These are phyloP conservation scores for Candida tropicalis DNA, from an alignment of 1,139 yeast genomes.

Conservation along the genomic window DNA sequence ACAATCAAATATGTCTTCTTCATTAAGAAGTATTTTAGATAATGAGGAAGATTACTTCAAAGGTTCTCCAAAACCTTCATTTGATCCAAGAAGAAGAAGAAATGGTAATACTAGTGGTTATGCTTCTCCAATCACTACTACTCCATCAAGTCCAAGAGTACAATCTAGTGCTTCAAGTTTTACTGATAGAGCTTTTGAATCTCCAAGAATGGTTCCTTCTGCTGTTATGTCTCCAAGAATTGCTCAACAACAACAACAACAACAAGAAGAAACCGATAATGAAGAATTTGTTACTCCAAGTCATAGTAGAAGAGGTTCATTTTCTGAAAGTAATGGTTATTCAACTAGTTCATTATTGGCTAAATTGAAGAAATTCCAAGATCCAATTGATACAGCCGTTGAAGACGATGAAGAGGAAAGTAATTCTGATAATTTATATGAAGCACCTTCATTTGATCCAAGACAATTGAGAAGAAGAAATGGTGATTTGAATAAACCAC, in stretches of 20 bases:
- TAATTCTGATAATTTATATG: slow-evolving; percentile 12
- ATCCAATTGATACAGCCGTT: slow-evolving; percentile 4
- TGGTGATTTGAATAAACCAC: slow-evolving; percentile 1
- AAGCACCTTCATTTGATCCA: slow-evolving; percentile 14
- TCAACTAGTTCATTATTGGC: slow-evolving; percentile 14
- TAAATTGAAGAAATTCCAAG: slow-evolving; percentile 9
- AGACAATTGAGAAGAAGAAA: slow-evolving; percentile 12
- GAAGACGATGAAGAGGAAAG: slow-evolving; percentile 8
- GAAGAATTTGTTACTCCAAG: slow-evolving; percentile 14
- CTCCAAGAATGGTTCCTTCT: slow-evolving; percentile 4
- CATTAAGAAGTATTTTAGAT: slow-evolving; percentile 14
- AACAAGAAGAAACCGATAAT: slow-evolving; percentile 9
- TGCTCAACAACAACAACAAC: too few species aligned
- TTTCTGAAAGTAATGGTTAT: slow-evolving; percentile 10
- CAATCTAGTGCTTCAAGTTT: slow-evolving; percentile 6
- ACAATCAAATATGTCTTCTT: slow-evolving; percentile 13
- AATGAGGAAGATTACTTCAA: slow-evolving; percentile 6
- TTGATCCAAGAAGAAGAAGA: slow-evolving; percentile 22
- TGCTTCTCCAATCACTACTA: slow-evolving; percentile 1
- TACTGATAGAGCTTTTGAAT: not conserved
- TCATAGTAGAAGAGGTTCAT: slow-evolving; percentile 14
- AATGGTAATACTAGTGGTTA: not conserved
- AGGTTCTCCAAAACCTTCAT: slow-evolving; percentile 13
- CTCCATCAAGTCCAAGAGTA: slow-evolving; percentile 3
- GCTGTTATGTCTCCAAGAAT: slow-evolving; percentile 1